phyloP scores from a whole-genome alignment of 1,139 yeast genomes.

The Yamadazyma mexicana region DNA sequence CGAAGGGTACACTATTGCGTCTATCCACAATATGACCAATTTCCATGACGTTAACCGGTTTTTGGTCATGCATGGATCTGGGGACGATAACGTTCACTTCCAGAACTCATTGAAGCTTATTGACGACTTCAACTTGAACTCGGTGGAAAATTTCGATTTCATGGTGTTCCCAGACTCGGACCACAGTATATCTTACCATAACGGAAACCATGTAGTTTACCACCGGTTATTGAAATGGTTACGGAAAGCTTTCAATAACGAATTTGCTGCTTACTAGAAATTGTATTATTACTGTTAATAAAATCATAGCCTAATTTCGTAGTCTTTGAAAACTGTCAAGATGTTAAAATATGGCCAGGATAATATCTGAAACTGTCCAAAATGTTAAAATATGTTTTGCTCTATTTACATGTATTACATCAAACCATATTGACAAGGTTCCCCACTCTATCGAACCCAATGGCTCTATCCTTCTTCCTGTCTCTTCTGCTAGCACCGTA shows the following conservation, averaged over 20 bases:
- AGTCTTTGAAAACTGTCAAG: too few relatives aligned
- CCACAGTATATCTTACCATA: constrained; percentile 69
- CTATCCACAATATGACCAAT: constrained; percentile 50
- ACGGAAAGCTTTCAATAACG: constrained; percentile 23
- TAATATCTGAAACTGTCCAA: too few relatives aligned
- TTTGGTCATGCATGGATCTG: constrained; percentile 75
- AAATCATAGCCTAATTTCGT: too few relatives aligned
- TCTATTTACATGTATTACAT: constrained; percentile 4
- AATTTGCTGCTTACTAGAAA: constrained; percentile 3
- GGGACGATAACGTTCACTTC: constrained; percentile 81
- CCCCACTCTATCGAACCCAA: constrained; percentile 75
- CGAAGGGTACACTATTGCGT: constrained; percentile 53
- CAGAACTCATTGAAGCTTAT: constrained; percentile 67
- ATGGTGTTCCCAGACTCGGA: constrained; percentile 80
- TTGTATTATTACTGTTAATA: background rate
- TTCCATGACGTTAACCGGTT: constrained; percentile 57
- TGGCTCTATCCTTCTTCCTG: constrained; percentile 78
- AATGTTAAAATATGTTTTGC: too few relatives aligned
- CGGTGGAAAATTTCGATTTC: constrained; percentile 68
- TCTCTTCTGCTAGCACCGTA: constrained; percentile 92
- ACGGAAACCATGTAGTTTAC: constrained; percentile 65
- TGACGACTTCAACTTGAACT: constrained; percentile 58
- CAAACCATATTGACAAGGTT: constrained; percentile 39
- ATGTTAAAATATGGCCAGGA: too few relatives aligned
- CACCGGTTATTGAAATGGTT: constrained; percentile 66